These are phyloP conservation scores for Colletotrichum australisinense DNA, from an alignment of 2,329 filamentous ascomycete genomes.

Conservation along the genomic window DNA sequence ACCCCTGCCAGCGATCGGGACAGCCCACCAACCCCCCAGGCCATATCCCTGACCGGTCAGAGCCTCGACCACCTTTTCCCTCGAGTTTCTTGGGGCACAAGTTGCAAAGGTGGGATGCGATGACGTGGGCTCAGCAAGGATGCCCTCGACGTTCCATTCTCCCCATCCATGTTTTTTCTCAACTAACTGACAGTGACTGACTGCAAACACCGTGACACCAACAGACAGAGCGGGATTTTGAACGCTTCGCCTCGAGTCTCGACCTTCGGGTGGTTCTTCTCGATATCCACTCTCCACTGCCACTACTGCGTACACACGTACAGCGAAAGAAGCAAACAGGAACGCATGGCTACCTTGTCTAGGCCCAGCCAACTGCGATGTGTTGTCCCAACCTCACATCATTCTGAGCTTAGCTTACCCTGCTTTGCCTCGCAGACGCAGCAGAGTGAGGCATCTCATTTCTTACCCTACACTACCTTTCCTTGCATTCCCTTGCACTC, in stretches of 20 bases:
- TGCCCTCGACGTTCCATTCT: not conserved
- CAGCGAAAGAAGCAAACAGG: not conserved
- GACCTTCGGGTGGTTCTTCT: not conserved
- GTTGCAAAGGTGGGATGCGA: constrained; percentile 7
- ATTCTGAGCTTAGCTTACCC: constrained; percentile 5
- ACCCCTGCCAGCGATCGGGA: constrained; percentile 1
- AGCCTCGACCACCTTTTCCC: not conserved
- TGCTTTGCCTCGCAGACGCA: not conserved
- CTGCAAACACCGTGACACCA: not conserved
- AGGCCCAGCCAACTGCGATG: not conserved
- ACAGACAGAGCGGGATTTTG: not conserved
- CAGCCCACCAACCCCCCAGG: not conserved
- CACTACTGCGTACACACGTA: not conserved
- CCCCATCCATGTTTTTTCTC: constrained; percentile 5
- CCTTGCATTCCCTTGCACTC: not conserved
- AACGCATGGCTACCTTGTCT: not conserved
- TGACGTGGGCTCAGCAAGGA: constrained; percentile 30
- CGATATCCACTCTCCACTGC: not conserved
- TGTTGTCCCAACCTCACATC: constrained; percentile 16
- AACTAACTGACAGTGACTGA: not conserved
- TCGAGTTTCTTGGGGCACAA: not conserved
- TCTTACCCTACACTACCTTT: not conserved
- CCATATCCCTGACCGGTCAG: constrained; percentile 3
- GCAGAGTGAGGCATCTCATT: not conserved
- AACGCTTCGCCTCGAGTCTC: constrained; percentile 2